phyloP scores from a whole-genome alignment of 257 asterid species.

The Nyctanthes arbortristis region DNA sequence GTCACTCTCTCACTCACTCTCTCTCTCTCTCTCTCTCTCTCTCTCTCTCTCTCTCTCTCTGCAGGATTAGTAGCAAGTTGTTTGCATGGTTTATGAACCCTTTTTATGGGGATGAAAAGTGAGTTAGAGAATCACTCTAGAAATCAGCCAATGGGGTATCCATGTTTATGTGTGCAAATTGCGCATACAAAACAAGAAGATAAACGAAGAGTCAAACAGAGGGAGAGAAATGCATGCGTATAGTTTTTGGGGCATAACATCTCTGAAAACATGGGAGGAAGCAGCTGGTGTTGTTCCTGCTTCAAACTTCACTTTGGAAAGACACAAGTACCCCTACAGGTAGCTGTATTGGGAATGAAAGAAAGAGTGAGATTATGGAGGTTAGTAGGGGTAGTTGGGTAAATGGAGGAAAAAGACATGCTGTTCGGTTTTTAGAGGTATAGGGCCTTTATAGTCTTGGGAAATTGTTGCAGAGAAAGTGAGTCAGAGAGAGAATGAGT shows the following conservation, averaged over 20 bases:
- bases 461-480: conserved; percentile 53
- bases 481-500: background rate
- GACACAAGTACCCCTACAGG: conserved; percentile 58
- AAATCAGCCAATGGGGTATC: conserved; percentile 40
- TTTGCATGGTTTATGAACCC: conserved; percentile 30
- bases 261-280: conserved; percentile 85
- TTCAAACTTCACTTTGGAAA: conserved; percentile 24
- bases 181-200: conserved; percentile 27
- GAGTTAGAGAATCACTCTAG: conserved; percentile 21
- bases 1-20: too few relatives aligned
- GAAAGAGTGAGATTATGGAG: conserved; percentile 17
- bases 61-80: background rate
- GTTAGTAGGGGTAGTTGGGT: conserved; percentile 51
- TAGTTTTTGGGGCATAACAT: conserved; percentile 79
- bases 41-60: too few relatives aligned
- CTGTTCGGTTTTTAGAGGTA: conserved; percentile 55
- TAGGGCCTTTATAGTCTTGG: conserved; percentile 78
- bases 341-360: conserved; percentile 68
- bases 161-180: conserved; percentile 45
- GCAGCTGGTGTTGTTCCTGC: conserved; percentile 50
- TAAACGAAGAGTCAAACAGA: conserved; percentile 53
- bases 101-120: conserved; percentile 30
- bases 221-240: conserved; percentile 64
- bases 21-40: too few relatives aligned
- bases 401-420: conserved; percentile 49